Evolutionary conservation across 2,329 filamentous ascomycete species (phyloP), one percentile per base, ranked within the genome.

Genomic region (Cladosporium sphaerospermum): DNA sequence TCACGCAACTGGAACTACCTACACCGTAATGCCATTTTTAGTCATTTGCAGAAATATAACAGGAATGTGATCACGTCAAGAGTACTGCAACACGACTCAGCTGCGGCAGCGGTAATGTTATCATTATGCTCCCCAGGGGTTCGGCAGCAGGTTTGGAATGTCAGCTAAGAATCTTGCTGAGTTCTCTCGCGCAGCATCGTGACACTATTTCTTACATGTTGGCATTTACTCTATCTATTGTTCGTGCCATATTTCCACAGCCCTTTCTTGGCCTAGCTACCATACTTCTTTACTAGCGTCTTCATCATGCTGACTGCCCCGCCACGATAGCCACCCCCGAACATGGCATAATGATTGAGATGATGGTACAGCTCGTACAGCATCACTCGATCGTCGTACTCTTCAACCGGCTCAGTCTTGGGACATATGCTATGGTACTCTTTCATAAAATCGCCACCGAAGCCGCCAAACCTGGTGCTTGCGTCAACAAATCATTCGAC

Each of bases 281-380:
- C 83, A 69, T 95, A 95, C 65, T 89, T 95, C 40, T 73, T 73
- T 28, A 88, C 72, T 61, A 96, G 73, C 58, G 74, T 80, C 67
- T 78, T 81, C 87, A 95, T 93, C 52, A 95, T 93, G 4, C 78
- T 78, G 69, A 92, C 78, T 28, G 90, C 89, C 4, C 89, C 85
- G 39, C 78, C 77, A 37, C 82, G 81, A 67, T 96, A 96, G 0
- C 85, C 80, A 1, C 85, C 85, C 0, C 89, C 89, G 68, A 96
- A 96, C 44, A 96, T 77, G 1, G 87, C 84, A 73, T 84, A 85
- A 61, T 96, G 92, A 59, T 96, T 96, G 19, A 96, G 72, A 65
- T 95, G 87, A 68, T 96, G 92, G 68, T 96, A 70, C 80, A 95
- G 66, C 69, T 95, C 88, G 70, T 97, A 96, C 56, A 97, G 70